These are phyloP conservation scores for Sabuloglossum arenarium DNA, from an alignment of 495 filamentous ascomycete genomes.

Conservation along the genomic window DNA sequence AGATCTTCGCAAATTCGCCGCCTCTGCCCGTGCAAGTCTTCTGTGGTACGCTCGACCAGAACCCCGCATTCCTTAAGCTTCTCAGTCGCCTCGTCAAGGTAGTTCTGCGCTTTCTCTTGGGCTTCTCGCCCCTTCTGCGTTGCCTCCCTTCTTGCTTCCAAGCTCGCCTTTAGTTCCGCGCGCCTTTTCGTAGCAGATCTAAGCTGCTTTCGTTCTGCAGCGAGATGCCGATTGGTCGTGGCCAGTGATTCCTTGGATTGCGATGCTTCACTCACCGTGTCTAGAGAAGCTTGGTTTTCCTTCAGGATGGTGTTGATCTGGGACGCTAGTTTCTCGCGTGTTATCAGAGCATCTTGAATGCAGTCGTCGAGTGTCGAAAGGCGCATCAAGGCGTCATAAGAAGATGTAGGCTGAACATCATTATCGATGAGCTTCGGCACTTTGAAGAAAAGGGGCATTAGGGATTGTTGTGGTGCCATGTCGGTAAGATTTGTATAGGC, in stretches of 20 bases:
- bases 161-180: slow-evolving; percentile 41
- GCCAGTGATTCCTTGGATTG: slow-evolving; percentile 36
- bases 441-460: slow-evolving; percentile 21
- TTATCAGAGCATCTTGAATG: slow-evolving; percentile 73
- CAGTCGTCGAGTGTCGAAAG: slow-evolving; percentile 79
- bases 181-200: slow-evolving; percentile 35
- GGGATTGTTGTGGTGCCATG: slow-evolving; percentile 21
- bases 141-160: slow-evolving; percentile 39
- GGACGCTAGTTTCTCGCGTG: slow-evolving; percentile 45
- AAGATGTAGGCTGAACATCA: slow-evolving; percentile 39
- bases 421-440: slow-evolving; percentile 13
- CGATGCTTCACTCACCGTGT: slow-evolving; percentile 28
- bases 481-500: slow-evolving; percentile 59
- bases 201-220: slow-evolving; percentile 40
- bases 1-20: slow-evolving; percentile 75
- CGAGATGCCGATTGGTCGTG: slow-evolving; percentile 36
- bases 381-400: slow-evolving; percentile 80
- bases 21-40: slow-evolving; percentile 56
- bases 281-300: slow-evolving; percentile 23
- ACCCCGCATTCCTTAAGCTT: slow-evolving; percentile 33
- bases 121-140: slow-evolving; percentile 39
- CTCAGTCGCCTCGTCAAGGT: slow-evolving; percentile 32
- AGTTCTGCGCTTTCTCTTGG: slow-evolving; percentile 33
- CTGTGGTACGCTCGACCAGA: slow-evolving; percentile 32
- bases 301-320: slow-evolving; percentile 61